phyloP scores from a whole-genome alignment of 805 yeast species.

The Kodamaea kaohsiungensis region DNA sequence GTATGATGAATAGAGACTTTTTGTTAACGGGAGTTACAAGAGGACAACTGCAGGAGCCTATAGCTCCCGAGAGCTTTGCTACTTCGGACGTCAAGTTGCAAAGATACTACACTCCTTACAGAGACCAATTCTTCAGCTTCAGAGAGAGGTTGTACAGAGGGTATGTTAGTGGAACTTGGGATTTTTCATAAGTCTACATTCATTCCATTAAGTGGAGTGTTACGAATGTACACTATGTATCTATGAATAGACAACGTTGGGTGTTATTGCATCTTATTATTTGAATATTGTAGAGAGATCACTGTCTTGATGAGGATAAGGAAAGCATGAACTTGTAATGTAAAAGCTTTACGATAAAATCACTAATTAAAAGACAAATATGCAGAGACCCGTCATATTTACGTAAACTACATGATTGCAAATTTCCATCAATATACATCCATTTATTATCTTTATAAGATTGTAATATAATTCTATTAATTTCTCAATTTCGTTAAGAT shows the following conservation, averaged over 20 bases:
- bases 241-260: not conserved
- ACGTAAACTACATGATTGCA: too few species aligned
- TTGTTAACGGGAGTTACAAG: constrained; percentile 74
- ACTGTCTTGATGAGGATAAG: too few species aligned
- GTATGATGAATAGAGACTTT: constrained; percentile 68
- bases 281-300: not conserved
- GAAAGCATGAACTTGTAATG: too few species aligned
- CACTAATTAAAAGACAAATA: too few species aligned
- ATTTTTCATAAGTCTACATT: constrained; percentile 26
- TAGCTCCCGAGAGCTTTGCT: constrained; percentile 78
- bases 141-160: constrained; percentile 51
- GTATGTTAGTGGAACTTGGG: constrained; percentile 47
- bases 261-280: not conserved
- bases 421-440: too few species aligned
- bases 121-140: constrained; percentile 46
- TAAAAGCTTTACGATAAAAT: too few species aligned
- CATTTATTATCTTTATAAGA: not conserved
- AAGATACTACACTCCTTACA: constrained; percentile 48
- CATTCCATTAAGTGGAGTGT: not conserved
- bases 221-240: not conserved
- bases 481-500: not conserved
- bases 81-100: constrained; percentile 48
- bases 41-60: constrained; percentile 64
- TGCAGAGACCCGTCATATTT: too few species aligned
- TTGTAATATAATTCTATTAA: not conserved